phyloP scores from a whole-genome alignment of 179 eudicot genomes.

The Heliamphora pulchella region DNA sequence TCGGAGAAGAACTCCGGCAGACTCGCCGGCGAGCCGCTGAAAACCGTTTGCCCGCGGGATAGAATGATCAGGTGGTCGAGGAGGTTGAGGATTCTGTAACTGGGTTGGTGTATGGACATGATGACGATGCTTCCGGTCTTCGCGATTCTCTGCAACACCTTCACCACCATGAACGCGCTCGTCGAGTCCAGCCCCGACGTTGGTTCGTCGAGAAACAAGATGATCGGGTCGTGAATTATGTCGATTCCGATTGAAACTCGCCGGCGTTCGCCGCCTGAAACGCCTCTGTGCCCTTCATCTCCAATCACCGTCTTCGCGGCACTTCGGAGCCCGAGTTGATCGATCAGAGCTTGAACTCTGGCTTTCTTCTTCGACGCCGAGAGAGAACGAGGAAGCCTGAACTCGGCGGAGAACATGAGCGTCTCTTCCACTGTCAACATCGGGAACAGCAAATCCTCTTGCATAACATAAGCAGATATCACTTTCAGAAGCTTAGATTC shows the following conservation, averaged over 20 bases:
- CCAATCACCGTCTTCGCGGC: constrained; percentile 47
- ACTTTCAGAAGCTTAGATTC: constrained; percentile 36
- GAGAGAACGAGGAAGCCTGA: constrained; percentile 36
- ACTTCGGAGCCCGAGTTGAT: constrained; percentile 42
- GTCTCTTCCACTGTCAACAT: constrained; percentile 54
- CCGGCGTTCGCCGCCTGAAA: constrained; percentile 48
- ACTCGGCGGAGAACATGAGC: constrained; percentile 47
- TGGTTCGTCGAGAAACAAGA: constrained; percentile 46
- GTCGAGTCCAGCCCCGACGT: constrained; percentile 51
- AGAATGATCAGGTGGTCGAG: constrained; percentile 35
- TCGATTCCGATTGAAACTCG: constrained; percentile 48
- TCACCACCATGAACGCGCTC: constrained; percentile 49
- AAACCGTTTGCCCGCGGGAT: constrained; percentile 45
- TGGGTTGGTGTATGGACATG: constrained; percentile 47
- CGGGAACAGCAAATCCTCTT: constrained; percentile 45
- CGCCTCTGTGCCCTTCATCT: constrained; percentile 53
- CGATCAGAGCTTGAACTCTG: constrained; percentile 44
- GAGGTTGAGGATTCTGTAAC: constrained; percentile 38
- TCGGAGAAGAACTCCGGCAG: constrained; percentile 36
- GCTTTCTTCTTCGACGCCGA: constrained; percentile 37
- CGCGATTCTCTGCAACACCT: constrained; percentile 42
- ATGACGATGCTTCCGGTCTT: constrained; percentile 45
- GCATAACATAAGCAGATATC: constrained; percentile 52
- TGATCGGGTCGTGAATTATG: constrained; percentile 48
- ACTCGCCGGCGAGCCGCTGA: constrained; percentile 31